Evolutionary conservation across 2,329 filamentous ascomycete genomes (phyloP).

Genomic region (Epichloe festucae): DNA sequence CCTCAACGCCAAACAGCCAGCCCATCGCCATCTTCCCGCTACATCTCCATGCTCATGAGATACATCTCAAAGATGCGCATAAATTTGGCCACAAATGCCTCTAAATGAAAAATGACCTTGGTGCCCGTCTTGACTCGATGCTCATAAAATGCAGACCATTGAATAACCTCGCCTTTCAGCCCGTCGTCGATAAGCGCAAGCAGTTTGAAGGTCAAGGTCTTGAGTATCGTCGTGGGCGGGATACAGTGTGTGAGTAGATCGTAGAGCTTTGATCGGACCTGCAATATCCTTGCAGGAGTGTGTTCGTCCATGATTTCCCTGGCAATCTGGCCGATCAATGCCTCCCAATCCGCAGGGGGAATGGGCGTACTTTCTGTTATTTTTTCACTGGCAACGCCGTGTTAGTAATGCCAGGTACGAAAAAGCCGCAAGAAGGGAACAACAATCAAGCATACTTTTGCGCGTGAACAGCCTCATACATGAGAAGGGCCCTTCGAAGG

Average conservation of each 20-base stretch:
- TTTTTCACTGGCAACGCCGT: slow-evolving; percentile 52
- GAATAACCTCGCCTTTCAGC: slow-evolving; percentile 82
- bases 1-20: background rate
- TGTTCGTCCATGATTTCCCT: slow-evolving; percentile 88
- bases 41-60: slow-evolving; percentile 72
- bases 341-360: slow-evolving; percentile 97
- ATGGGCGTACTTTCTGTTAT: slow-evolving; percentile 79
- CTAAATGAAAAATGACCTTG: slow-evolving; percentile 96
- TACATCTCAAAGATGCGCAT: slow-evolving; percentile 94
- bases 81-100: slow-evolving; percentile 97
- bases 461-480: slow-evolving; percentile 95
- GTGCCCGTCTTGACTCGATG: slow-evolving; percentile 83
- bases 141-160: slow-evolving; percentile 95
- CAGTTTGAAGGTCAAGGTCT: slow-evolving; percentile 88
- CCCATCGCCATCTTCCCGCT: background rate
- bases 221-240: slow-evolving; percentile 83
- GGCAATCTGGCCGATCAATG: slow-evolving; percentile 78
- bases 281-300: slow-evolving; percentile 75
- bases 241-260: slow-evolving; percentile 96
- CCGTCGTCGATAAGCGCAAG: slow-evolving; percentile 77
- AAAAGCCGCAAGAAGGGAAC: background rate
- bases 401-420: slow-evolving; percentile 4
- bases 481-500: slow-evolving; percentile 75
- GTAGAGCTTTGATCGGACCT: slow-evolving; percentile 89
- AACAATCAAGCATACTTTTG: slow-evolving; percentile 59